Conservation (phyloP, 2,329 filamentous ascomycete species). For the Sporothrix brunneoviolacea region DNA sequence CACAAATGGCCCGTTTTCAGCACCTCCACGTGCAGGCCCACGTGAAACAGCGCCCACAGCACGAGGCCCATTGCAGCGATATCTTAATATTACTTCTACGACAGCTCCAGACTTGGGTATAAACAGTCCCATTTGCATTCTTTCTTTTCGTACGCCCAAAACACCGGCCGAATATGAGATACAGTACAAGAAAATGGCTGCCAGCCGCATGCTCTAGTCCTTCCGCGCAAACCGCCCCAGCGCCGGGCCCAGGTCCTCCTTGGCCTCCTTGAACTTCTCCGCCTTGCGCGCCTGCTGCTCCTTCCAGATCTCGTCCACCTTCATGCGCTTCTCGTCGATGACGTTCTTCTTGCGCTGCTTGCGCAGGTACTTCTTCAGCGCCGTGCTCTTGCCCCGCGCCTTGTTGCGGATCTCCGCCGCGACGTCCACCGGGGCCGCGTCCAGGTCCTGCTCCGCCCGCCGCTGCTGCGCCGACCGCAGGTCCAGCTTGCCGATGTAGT, state of each 20-base stretch:
- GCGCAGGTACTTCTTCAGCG: constrained; percentile 76
- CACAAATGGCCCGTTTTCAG: too few species aligned
- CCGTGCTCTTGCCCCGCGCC: constrained; percentile 73
- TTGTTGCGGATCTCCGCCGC: constrained; percentile 64
- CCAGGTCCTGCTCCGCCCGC: constrained; percentile 70
- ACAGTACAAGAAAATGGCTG: background rate
- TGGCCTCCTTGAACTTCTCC: constrained; percentile 54
- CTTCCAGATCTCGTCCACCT: constrained; percentile 75
- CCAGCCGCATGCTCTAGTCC: constrained; percentile 34
- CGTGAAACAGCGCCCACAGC: too few species aligned
- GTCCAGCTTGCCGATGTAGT: constrained; percentile 85
- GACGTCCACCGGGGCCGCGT: constrained; percentile 54
- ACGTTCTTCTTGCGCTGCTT: constrained; percentile 92
- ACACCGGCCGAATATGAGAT: background rate
- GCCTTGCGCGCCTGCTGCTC: constrained; percentile 62
- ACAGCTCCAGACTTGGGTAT: too few species aligned
- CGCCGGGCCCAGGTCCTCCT: constrained; percentile 75
- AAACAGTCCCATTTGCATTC: too few species aligned
- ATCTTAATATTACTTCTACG: too few species aligned
- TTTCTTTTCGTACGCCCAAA: constrained; percentile 1
- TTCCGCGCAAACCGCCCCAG: constrained; percentile 78
- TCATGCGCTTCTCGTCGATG: constrained; percentile 88
- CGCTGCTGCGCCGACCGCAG: constrained; percentile 71
- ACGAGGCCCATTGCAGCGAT: too few species aligned
- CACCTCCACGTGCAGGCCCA: too few species aligned